Conservation (phyloP, 2,329 filamentous ascomycete genomes). For the Chaetomiaceae sp. region DNA sequence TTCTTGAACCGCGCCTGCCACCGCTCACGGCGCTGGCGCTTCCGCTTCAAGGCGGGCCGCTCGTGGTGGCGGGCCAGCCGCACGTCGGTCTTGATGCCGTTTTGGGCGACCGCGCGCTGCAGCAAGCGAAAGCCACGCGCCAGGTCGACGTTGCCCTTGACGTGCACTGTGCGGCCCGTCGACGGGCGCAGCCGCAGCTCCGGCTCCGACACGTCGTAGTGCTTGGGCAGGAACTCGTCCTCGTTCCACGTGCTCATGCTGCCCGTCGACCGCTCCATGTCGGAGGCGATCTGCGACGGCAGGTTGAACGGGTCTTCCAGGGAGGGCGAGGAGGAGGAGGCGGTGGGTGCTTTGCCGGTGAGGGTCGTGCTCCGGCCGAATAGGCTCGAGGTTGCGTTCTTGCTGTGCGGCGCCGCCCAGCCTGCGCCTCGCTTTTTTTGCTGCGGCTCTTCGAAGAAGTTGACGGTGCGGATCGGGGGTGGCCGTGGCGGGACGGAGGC, state of each 20-base stretch:
- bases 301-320: not conserved
- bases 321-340: too few relatives aligned
- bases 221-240: slow-evolving; percentile 18
- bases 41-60: slow-evolving; percentile 69
- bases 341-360: not conserved
- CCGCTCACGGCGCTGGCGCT: slow-evolving; percentile 65
- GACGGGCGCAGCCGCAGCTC: slow-evolving; percentile 39
- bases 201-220: slow-evolving; percentile 24
- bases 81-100: slow-evolving; percentile 55
- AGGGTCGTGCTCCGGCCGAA: not conserved
- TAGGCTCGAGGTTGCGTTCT: not conserved
- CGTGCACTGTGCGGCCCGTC: slow-evolving; percentile 42
- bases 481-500: slow-evolving; percentile 4
- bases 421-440: too few relatives aligned
- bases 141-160: slow-evolving; percentile 42
- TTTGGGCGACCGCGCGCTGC: slow-evolving; percentile 40
- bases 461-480: slow-evolving; percentile 2
- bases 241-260: slow-evolving; percentile 4
- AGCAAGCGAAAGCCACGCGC: slow-evolving; percentile 43
- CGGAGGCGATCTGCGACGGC: not conserved
- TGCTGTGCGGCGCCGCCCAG: not conserved
- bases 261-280: slow-evolving; percentile 7
- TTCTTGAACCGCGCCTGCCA: slow-evolving; percentile 66
- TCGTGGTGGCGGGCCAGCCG: slow-evolving; percentile 67
- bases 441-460: not conserved